Conservation (phyloP, 768 basidiomycete genomes). For the Tylopilus subfusipes region DNA sequence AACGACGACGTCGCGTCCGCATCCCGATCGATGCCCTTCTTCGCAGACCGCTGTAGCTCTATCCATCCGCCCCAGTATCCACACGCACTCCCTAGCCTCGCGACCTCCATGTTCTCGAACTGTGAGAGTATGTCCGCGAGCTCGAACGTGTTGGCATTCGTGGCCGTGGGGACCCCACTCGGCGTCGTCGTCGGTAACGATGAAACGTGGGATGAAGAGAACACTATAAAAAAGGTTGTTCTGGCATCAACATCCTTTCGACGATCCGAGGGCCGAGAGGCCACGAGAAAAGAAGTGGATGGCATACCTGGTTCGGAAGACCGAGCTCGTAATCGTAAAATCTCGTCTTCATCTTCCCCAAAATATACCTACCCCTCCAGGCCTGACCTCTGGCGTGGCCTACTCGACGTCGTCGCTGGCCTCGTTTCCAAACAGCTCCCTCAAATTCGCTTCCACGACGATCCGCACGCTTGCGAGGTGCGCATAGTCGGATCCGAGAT, state of each 20-base stretch:
- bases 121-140: conserved; percentile 24
- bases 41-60: conserved; percentile 2
- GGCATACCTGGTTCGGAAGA: conserved; percentile 7
- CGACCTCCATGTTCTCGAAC: conserved; percentile 35
- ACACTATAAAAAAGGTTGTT: neutral
- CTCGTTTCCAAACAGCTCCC: conserved; percentile 31
- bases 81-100: conserved; percentile 40
- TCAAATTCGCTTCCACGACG: conserved; percentile 50
- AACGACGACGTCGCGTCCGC: neutral
- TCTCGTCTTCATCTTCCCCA: conserved; percentile 29
- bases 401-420: neutral
- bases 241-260: too few relatives aligned
- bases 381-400: neutral
- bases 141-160: neutral
- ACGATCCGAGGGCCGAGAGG: neutral
- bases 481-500: conserved; percentile 46
- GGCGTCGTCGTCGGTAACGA: neutral
- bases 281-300: too few relatives aligned
- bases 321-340: neutral
- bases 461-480: conserved; percentile 50
- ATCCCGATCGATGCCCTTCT: neutral
- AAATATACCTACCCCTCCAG: conserved; percentile 18
- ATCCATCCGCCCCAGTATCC: conserved; percentile 38
- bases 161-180: neutral
- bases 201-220: neutral